These are phyloP conservation scores for Auricularia cornea DNA, from an alignment of 768 basidiomycete genomes.

Conservation along the genomic window DNA sequence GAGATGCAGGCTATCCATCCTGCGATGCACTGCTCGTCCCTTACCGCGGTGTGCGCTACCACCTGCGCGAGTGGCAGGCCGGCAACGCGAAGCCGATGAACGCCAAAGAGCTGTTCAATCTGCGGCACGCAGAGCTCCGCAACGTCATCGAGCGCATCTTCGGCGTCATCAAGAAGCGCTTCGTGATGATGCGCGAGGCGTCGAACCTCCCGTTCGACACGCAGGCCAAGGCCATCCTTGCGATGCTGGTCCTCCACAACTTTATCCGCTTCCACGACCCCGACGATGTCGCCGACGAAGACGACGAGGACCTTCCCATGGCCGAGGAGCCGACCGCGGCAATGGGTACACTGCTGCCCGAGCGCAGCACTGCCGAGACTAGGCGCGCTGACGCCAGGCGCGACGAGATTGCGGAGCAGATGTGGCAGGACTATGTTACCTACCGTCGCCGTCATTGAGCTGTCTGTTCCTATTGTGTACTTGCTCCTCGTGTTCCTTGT, in stretches of 20 bases:
- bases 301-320: background rate
- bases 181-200: background rate
- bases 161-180: conserved; percentile 7
- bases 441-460: background rate
- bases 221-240: conserved; percentile 14
- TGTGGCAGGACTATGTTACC: background rate
- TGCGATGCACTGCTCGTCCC: conserved; percentile 9
- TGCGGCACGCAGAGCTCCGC: conserved; percentile 5
- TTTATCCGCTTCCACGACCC: conserved; percentile 8
- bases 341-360: background rate
- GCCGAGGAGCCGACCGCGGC: no score
- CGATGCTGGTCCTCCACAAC: conserved; percentile 15
- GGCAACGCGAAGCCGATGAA: background rate
- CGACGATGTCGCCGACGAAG: background rate
- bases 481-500: background rate
- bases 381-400: background rate
- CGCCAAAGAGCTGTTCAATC: conserved; percentile 8
- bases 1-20: conserved; percentile 12
- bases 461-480: background rate
- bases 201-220: conserved; percentile 7
- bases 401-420: background rate
- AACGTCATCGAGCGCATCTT: conserved; percentile 8
- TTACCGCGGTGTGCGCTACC: conserved; percentile 10
- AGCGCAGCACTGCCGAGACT: background rate
- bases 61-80: conserved; percentile 12